phyloP scores from a whole-genome alignment of 768 basidiomycete species.

The Phaeolepiota aurea region DNA sequence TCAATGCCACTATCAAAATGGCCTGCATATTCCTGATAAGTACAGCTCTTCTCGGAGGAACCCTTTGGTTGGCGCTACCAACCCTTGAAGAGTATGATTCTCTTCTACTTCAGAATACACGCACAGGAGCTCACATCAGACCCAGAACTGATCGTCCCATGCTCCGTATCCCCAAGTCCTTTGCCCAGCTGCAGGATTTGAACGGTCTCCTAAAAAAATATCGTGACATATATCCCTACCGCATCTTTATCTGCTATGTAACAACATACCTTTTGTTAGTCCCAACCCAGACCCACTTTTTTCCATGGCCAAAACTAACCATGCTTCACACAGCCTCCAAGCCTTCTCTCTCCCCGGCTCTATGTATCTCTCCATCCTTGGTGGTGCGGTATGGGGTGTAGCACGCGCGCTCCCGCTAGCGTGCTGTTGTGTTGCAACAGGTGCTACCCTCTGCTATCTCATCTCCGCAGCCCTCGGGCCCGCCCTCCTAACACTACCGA shows the following conservation, averaged over 20 bases:
- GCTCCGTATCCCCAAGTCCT: constrained; percentile 82
- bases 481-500: constrained; percentile 79
- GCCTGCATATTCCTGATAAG: constrained; percentile 67
- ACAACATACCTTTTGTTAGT: constrained; percentile 91
- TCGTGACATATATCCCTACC: constrained; percentile 76
- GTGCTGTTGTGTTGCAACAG: constrained; percentile 86
- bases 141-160: constrained; percentile 71
- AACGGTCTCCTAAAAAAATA: constrained; percentile 89
- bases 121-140: no score
- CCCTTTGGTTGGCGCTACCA: constrained; percentile 76
- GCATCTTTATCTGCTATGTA: constrained; percentile 83
- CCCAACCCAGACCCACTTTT: constrained; percentile 24
- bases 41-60: constrained; percentile 61
- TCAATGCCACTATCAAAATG: constrained; percentile 82
- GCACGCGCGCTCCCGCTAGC: constrained; percentile 80
- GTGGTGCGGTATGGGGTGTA: constrained; percentile 93
- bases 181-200: constrained; percentile 77
- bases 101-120: constrained; percentile 4
- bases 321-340: constrained; percentile 56
- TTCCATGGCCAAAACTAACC: constrained; percentile 2
- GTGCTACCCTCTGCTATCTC: constrained; percentile 87
- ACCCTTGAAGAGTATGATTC: constrained; percentile 63
- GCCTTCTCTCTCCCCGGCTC: constrained; percentile 95
- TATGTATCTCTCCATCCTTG: constrained; percentile 96
- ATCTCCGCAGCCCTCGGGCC: constrained; percentile 91